Evolutionary conservation across 441 rosid genomes (phyloP).

Genomic region (Sinapis alba): DNA sequence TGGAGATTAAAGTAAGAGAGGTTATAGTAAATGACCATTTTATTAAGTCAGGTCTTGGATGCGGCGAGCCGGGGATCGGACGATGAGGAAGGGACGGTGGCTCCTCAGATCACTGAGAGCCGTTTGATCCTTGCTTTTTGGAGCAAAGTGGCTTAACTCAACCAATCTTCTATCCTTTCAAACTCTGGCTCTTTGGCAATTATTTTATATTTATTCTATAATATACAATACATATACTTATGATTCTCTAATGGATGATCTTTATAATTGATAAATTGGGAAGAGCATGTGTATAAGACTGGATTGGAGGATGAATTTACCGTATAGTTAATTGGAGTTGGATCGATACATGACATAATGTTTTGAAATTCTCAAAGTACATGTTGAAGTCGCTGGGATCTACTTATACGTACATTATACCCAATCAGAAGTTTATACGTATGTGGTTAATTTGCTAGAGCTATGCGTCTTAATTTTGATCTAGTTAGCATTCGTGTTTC

Average conservation of each 20-base stretch:
- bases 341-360: neutral
- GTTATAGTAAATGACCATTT: constrained; percentile 11
- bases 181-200: constrained; percentile 26
- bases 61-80: constrained; percentile 42
- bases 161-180: constrained; percentile 19
- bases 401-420: constrained; percentile 11
- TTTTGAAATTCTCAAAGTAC: constrained; percentile 1
- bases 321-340: neutral
- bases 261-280: neutral
- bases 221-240: neutral
- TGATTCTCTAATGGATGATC: neutral
- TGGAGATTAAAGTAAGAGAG: constrained; percentile 24
- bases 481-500: neutral
- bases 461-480: neutral
- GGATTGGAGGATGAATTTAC: constrained; percentile 27
- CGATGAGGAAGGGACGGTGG: constrained; percentile 39
- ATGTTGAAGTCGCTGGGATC: neutral
- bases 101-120: constrained; percentile 40
- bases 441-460: neutral
- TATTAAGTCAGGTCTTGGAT: constrained; percentile 5
- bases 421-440: neutral
- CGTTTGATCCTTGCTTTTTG: constrained; percentile 40
- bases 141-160: constrained; percentile 28
- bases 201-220: neutral
- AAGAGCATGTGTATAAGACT: neutral